Evolutionary conservation across 805 yeast species (phyloP).

Genomic region (Blastobotrys parvus): DNA sequence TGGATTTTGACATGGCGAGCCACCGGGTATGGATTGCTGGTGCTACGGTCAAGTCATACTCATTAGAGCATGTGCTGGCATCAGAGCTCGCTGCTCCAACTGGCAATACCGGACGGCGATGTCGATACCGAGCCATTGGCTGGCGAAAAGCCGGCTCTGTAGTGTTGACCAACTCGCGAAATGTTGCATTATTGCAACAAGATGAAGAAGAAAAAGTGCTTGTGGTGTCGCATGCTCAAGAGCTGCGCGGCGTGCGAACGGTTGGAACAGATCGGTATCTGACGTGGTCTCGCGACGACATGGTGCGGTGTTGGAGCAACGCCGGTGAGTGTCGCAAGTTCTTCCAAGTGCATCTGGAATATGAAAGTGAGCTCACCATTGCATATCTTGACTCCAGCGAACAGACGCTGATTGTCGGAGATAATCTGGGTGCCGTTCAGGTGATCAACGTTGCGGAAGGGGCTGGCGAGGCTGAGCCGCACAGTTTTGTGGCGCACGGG

Average conservation of each 20-base stretch:
- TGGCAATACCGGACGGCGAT: background rate
- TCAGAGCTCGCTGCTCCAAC: background rate
- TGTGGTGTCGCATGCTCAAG: conserved; percentile 8
- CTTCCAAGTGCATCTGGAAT: background rate
- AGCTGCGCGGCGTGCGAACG: conserved; percentile 9
- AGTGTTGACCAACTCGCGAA: background rate
- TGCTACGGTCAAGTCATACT: background rate
- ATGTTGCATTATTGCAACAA: background rate
- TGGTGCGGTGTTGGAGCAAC: conserved; percentile 8
- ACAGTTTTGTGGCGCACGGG: conserved; percentile 15
- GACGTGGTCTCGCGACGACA: conserved; percentile 18
- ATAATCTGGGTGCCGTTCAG: conserved; percentile 7
- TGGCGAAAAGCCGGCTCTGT: background rate
- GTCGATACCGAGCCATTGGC: background rate
- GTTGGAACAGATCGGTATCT: conserved; percentile 6
- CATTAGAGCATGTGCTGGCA: background rate
- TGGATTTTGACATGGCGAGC: too few species aligned
- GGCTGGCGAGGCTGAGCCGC: background rate
- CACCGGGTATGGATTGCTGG: background rate
- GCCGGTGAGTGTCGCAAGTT: background rate
- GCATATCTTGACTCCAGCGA: background rate
- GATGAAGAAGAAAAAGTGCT: conserved; percentile 1
- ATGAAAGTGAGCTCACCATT: conserved; percentile 3
- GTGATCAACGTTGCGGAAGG: conserved; percentile 5
- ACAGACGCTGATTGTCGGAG: conserved; percentile 5